Conservation (phyloP, 176 grass and related monocot genomes). For the Themeda triandra region DNA sequence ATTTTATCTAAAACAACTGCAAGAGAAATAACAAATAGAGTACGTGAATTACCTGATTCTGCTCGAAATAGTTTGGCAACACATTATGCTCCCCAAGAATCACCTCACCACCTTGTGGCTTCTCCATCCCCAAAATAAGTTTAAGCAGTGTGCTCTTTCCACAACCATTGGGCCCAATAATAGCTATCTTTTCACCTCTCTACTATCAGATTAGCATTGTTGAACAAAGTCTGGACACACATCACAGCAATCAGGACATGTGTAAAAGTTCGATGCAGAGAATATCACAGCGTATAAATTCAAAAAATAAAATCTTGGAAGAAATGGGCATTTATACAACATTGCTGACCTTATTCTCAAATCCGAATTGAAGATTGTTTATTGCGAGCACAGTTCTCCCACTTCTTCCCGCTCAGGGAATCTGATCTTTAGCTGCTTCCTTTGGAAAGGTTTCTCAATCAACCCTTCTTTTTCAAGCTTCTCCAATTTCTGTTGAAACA, state of each 20-base stretch:
- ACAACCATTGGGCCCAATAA: slow-evolving; percentile 96
- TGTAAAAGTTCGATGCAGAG: background rate
- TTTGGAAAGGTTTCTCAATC: slow-evolving; percentile 92
- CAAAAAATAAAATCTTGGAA: too few species aligned
- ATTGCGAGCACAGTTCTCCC: slow-evolving; percentile 64
- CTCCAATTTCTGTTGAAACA: slow-evolving; percentile 84
- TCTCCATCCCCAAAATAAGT: slow-evolving; percentile 82
- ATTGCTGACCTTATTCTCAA: too few species aligned
- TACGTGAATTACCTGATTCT: slow-evolving; percentile 70
- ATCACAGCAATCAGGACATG: background rate
- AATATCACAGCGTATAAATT: background rate
- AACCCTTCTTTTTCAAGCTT: slow-evolving; percentile 96
- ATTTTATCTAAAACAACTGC: slow-evolving; percentile 18
- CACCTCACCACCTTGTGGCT: slow-evolving; percentile 68
- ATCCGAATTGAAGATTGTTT: slow-evolving; percentile 61
- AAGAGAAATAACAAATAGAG: background rate
- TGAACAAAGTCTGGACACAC: slow-evolving; percentile 61
- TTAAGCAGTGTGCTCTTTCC: slow-evolving; percentile 64
- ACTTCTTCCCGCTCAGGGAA: slow-evolving; percentile 92
- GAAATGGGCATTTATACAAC: too few species aligned
- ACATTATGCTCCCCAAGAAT: slow-evolving; percentile 94
- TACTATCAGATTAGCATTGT: slow-evolving; percentile 81
- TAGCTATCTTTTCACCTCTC: slow-evolving; percentile 88
- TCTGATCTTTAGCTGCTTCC: slow-evolving; percentile 94
- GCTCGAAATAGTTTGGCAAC: slow-evolving; percentile 93